A percentile compares a stretch with the other conserved stretches of the same genome.
phyloP scores from a whole-genome alignment of 306 rosid genomes.

The Cicer yamashitae region DNA sequence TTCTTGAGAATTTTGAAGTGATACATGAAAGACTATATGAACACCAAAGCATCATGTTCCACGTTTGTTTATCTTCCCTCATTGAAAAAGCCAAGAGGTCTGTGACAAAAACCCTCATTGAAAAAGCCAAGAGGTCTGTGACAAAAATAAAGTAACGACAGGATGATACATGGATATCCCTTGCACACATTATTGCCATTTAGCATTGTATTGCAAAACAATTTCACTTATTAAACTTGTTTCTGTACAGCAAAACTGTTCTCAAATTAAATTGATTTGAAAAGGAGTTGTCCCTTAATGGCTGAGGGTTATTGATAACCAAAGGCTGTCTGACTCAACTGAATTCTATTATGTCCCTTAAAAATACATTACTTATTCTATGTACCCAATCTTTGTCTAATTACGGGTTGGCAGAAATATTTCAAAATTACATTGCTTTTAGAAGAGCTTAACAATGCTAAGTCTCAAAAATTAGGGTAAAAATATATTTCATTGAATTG shows the following conservation, averaged over 20 bases:
- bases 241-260: neutral
- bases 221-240: neutral
- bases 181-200: neutral
- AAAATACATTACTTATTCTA: too few species aligned
- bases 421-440: too few species aligned
- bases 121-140: neutral
- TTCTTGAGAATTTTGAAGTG: constrained; percentile 28
- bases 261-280: neutral
- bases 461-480: too few species aligned
- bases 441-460: too few species aligned
- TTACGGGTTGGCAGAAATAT: too few species aligned
- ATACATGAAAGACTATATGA: neutral
- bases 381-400: too few species aligned
- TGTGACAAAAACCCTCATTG: neutral
- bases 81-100: neutral
- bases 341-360: too few species aligned
- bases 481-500: too few species aligned
- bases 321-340: neutral
- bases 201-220: neutral
- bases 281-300: neutral
- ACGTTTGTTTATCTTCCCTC: neutral
- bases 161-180: neutral
- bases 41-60: constrained; percentile 6
- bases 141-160: neutral
- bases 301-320: neutral